A percentile compares a stretch with the other conserved stretches of the same genome.
Conservation (phyloP, 352 stramenopile species). For the Globisporangium yorkense region DNA sequence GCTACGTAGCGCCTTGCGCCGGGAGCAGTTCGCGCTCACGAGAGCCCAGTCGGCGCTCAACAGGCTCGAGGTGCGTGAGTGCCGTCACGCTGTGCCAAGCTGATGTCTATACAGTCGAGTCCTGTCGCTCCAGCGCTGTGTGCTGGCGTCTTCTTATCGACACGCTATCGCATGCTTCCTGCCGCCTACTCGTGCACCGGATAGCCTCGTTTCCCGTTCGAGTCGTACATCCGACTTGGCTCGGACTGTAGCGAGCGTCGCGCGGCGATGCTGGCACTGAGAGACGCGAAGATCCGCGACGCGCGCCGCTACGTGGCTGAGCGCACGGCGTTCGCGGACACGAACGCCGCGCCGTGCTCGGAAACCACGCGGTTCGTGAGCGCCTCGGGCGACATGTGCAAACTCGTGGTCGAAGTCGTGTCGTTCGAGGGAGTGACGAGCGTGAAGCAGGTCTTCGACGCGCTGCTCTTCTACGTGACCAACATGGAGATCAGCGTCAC, state of each 20-base stretch:
- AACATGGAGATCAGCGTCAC: conserved; percentile 7
- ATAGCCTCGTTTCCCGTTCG: too few species aligned
- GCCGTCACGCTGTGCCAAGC: too few species aligned
- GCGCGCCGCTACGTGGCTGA: background rate
- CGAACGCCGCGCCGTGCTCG: background rate
- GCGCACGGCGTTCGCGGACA: background rate
- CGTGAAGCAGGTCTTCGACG: conserved; percentile 1
- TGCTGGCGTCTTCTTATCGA: too few species aligned
- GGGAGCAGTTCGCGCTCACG: background rate
- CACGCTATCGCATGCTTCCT: too few species aligned
- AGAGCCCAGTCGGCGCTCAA: too few species aligned
- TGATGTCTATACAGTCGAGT: too few species aligned
- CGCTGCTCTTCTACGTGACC: background rate
- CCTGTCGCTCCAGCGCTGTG: too few species aligned
- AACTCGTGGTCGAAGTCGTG: background rate
- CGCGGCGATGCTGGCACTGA: background rate
- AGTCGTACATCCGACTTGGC: too few species aligned
- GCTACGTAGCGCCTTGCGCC: too few species aligned
- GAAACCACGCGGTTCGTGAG: background rate
- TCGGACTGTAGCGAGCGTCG: background rate
- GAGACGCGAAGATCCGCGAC: background rate
- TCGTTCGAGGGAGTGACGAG: background rate
- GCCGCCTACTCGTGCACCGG: too few species aligned
- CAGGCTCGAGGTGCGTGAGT: too few species aligned
- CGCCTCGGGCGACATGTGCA: background rate